phyloP scores from a whole-genome alignment of 2,329 filamentous ascomycete genomes.

The Endothia cerciana region DNA sequence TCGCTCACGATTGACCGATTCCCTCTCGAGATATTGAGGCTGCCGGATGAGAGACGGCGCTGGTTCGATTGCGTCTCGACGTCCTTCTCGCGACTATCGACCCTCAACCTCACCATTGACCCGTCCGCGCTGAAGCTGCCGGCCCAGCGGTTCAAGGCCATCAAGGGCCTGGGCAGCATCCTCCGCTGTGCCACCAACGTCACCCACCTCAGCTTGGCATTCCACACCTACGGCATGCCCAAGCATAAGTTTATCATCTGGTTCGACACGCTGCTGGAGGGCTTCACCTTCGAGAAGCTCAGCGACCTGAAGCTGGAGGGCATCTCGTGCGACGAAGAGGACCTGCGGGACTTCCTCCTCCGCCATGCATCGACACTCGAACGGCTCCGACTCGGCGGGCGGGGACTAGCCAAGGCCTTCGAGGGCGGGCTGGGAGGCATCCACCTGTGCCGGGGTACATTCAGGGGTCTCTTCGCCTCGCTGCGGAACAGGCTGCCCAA shows the following conservation, averaged over 20 bases:
- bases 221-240: conserved; percentile 46
- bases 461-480: conserved; percentile 47
- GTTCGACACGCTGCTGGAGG: conserved; percentile 44
- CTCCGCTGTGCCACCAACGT: conserved; percentile 44
- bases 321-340: conserved; percentile 48
- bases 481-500: conserved; percentile 43
- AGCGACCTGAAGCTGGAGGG: conserved; percentile 49
- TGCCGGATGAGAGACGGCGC: conserved; percentile 42
- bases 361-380: conserved; percentile 45
- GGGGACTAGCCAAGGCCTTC: conserved; percentile 44
- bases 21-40: conserved; percentile 47
- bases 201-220: conserved; percentile 45
- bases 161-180: conserved; percentile 49
- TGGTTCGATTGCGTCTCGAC: conserved; percentile 46
- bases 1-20: conserved; percentile 48
- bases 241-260: conserved; percentile 46
- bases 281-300: conserved; percentile 44
- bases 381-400: conserved; percentile 49
- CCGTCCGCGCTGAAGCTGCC: conserved; percentile 44
- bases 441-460: conserved; percentile 49
- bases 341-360: conserved; percentile 47
- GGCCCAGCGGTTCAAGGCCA: conserved; percentile 42
- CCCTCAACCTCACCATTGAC: conserved; percentile 46
- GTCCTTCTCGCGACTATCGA: conserved; percentile 45
- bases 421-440: conserved; percentile 49